phyloP scores from a whole-genome alignment of 192 early-diverging fungal genomes.

The Obelidium mucronatum region DNA sequence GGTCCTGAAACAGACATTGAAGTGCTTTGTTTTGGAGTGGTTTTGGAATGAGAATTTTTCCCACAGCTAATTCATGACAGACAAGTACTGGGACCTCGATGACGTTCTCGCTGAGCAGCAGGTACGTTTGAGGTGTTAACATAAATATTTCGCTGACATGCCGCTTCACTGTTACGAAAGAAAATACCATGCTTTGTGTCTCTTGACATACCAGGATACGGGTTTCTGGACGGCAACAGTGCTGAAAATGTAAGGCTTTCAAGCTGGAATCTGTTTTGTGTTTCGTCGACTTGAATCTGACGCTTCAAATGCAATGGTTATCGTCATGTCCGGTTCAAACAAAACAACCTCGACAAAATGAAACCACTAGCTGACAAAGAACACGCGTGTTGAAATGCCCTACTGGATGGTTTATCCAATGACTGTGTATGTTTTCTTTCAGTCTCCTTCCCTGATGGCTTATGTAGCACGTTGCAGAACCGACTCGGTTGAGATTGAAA shows the following conservation, averaged over 20 bases:
- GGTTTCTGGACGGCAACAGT: conserved; percentile 50
- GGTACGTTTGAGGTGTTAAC: conserved; percentile 25
- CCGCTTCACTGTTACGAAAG: conserved; percentile 30
- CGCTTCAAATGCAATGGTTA: too few relatives aligned
- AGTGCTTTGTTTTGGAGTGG: too few relatives aligned
- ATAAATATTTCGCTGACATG: background rate
- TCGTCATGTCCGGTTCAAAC: too few relatives aligned
- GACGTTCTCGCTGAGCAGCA: conserved; percentile 53
- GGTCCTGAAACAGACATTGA: background rate
- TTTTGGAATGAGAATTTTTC: too few relatives aligned
- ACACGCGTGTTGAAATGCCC: conserved; percentile 49
- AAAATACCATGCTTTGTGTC: conserved; percentile 51
- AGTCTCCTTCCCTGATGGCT: background rate
- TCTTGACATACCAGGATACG: conserved; percentile 51
- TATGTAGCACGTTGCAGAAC: background rate
- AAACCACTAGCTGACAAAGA: conserved; percentile 51
- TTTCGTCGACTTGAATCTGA: too few relatives aligned
- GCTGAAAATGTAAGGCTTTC: conserved; percentile 31
- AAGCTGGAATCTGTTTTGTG: background rate
- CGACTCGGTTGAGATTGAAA: conserved; percentile 47
- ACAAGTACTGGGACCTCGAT: conserved; percentile 56
- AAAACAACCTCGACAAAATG: too few relatives aligned
- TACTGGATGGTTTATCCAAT: conserved; percentile 52
- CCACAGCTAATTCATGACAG: conserved; percentile 8
- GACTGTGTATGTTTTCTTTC: conserved; percentile 36